A percentile compares a stretch with the other conserved stretches of the same genome.
Conservation (phyloP, 345 rosid species). For the Hevea brasiliensis region DNA sequence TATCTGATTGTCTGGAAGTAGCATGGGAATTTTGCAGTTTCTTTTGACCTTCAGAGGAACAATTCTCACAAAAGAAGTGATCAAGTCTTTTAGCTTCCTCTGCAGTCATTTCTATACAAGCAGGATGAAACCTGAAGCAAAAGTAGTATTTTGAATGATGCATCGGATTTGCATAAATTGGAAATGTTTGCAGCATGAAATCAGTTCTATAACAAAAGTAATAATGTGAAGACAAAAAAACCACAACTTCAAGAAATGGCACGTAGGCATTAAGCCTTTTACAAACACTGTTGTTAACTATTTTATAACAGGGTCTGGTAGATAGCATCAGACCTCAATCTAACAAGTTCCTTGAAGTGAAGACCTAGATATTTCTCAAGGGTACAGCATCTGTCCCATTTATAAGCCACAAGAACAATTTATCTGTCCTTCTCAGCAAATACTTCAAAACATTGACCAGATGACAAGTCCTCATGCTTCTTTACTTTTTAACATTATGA, state of each 20-base stretch:
- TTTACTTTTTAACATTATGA: not conserved
- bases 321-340: not conserved
- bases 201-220: not conserved
- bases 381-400: not conserved
- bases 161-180: conserved; percentile 14
- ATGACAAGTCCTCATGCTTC: not conserved
- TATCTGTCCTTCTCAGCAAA: not conserved
- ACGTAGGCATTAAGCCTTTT: no score
- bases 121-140: conserved; percentile 97
- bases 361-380: not conserved
- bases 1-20: conserved; percentile 47
- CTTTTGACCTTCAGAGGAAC: conserved; percentile 66
- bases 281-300: not conserved
- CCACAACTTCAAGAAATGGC: not conserved
- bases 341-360: not conserved
- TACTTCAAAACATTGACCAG: not conserved
- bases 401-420: no score
- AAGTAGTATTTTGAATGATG: conserved; percentile 37
- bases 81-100: conserved; percentile 85
- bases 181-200: conserved; percentile 11
- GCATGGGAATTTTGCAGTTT: conserved; percentile 57
- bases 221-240: not conserved
- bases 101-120: conserved; percentile 81
- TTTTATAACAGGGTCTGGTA: not conserved
- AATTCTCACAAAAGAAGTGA: conserved; percentile 81